phyloP scores from a whole-genome alignment of 306 rosid genomes.

The Ammopiptanthus mongolicus region DNA sequence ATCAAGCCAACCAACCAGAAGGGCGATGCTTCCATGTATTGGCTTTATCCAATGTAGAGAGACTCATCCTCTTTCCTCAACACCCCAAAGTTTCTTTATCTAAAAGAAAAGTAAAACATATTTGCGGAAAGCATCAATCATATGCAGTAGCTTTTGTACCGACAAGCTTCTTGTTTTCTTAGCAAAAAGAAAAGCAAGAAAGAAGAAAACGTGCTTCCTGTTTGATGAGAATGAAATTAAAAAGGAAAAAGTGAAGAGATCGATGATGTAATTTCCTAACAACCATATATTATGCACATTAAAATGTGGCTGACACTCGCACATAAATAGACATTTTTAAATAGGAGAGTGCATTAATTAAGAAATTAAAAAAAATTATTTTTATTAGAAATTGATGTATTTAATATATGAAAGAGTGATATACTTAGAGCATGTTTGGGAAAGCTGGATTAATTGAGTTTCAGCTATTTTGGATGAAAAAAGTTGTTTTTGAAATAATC shows the following conservation, averaged over 20 bases:
- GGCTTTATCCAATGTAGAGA: not conserved
- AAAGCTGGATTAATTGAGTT: too few relatives aligned
- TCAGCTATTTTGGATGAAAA: too few relatives aligned
- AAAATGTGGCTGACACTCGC: not conserved
- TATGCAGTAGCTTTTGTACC: conserved; percentile 11
- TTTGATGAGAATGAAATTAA: not conserved
- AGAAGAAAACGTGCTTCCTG: not conserved
- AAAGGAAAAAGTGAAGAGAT: not conserved
- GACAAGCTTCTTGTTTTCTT: conserved; percentile 12
- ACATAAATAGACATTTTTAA: not conserved
- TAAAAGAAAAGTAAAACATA: not conserved
- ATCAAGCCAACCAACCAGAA: not conserved
- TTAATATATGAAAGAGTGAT: too few relatives aligned
- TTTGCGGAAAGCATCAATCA: conserved; percentile 15
- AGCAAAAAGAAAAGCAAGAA: not conserved
- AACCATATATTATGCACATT: not conserved
- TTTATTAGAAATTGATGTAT: too few relatives aligned
- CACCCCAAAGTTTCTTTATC: not conserved
- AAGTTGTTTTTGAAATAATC: too few relatives aligned
- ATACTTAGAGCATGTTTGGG: too few relatives aligned
- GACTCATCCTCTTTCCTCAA: not conserved
- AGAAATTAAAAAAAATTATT: too few relatives aligned
- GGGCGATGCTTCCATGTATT: not conserved
- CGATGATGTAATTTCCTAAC: not conserved
- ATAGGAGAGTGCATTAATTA: not conserved